Base-by-base conservation (phyloP, 2,329 filamentous ascomycete genomes). In the Alternaria arborescens region DNA sequence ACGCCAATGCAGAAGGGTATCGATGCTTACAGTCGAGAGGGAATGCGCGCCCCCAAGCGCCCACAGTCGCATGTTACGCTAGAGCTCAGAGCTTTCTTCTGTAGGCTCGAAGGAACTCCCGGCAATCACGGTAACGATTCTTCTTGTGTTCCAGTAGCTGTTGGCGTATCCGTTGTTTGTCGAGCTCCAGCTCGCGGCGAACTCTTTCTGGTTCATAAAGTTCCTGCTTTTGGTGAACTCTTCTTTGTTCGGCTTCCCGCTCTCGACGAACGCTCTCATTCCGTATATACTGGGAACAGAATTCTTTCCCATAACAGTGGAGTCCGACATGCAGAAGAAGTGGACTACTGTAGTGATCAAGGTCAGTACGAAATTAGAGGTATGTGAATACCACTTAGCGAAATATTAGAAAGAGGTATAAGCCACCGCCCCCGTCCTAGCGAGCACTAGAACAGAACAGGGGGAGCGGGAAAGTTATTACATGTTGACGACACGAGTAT, bases 401-500 rank as follows among this genome's bases (percentile, higher is more conserved):
- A 32, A 22, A 55, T 8, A 5, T 22, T 42, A 20, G 38, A 40
- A 40, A 34, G 46, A 46, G 28, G 32, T 32, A 56, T 44, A 55
- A 56, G 48, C 42, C 40, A 54, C 34, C 14, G n/a, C 44, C 10
- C 40, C 40, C 20, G 20, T 24, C 20, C 40, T 24, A 42, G 40
- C 40, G 12, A 20, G 30, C 5, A 14, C 46, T 50, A 36, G 20
- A 38, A n/a, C 5, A 14, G 20, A 18, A 20, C 8, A 20, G 20
- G 20, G 32, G 14, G 5, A 38, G 46, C 20, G 20, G 36, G n/a
- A 5, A 38, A 50, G 14, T 10, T 10, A 26, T 50, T 65, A 73
- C 28, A 80, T 60, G 60, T 78, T 79, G 69, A 80, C 72, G 40
- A 80, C 75, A 53, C 76, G 67, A 7, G 77, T 75, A 30, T 77